A percentile compares a stretch with the other conserved stretches of the same genome.
Evolutionary conservation across 371 early-diverging fungal species (phyloP).

Genomic region (Syncephalastrum contaminatum): DNA sequence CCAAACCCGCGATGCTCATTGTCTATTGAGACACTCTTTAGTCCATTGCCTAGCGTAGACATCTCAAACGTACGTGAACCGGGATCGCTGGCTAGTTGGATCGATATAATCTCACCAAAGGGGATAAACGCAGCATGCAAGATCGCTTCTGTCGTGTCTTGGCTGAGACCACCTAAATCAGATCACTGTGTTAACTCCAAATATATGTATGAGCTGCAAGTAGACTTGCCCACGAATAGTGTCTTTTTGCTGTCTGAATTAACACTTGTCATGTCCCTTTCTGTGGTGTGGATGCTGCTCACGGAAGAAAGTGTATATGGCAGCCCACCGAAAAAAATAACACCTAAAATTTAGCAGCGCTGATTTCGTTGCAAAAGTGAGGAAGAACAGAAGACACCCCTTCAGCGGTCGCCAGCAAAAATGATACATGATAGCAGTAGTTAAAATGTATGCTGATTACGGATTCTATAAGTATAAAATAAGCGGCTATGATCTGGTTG

Average conservation of each 20-base stretch:
- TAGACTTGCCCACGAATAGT: constrained; percentile 48
- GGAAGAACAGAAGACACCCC: too few relatives aligned
- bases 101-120: constrained; percentile 92
- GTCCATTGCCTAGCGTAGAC: not conserved
- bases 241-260: constrained; percentile 20
- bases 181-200: not conserved
- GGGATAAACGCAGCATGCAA: constrained; percentile 92
- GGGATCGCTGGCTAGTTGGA: constrained; percentile 83
- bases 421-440: too few relatives aligned
- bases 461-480: too few relatives aligned
- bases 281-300: not conserved
- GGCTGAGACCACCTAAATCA: constrained; percentile 75
- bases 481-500: too few relatives aligned
- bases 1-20: constrained; percentile 90
- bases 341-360: too few relatives aligned
- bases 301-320: too few relatives aligned
- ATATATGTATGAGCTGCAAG: not conserved
- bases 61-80: constrained; percentile 53
- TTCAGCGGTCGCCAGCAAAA: too few relatives aligned
- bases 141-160: constrained; percentile 72
- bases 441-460: too few relatives aligned
- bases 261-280: constrained; percentile 4
- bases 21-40: constrained; percentile 20
- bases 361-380: too few relatives aligned
- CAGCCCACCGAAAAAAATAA: not conserved